Percentiles rank a stretch among this genome's conserved stretches.
These are phyloP conservation scores for Penicillium odoratum DNA, from an alignment of 495 filamentous ascomycete genomes.

Conservation along the genomic window DNA sequence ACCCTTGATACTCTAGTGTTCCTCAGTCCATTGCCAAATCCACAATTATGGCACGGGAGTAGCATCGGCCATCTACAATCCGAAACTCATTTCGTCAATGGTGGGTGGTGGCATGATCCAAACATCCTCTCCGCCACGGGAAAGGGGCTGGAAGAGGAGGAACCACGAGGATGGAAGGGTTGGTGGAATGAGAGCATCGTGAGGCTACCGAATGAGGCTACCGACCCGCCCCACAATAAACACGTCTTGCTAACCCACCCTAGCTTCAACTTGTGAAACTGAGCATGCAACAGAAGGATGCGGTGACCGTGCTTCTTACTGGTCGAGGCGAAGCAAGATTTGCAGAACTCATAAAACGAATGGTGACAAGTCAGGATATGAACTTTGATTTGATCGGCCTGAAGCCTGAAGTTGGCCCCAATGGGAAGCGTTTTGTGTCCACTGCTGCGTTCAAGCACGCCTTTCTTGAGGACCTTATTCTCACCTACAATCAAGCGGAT, in stretches of 20 bases:
- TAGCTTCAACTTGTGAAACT: slow-evolving; percentile 75
- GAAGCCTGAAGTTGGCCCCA: slow-evolving; percentile 81
- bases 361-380: slow-evolving; percentile 73
- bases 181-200: slow-evolving; percentile 98
- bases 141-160: slow-evolving; percentile 79
- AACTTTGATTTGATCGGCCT: slow-evolving; percentile 88
- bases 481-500: slow-evolving; percentile 78
- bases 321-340: slow-evolving; percentile 81
- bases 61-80: slow-evolving; percentile 75
- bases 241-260: slow-evolving; percentile 29
- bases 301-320: slow-evolving; percentile 82
- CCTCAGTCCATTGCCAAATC: slow-evolving; percentile 83
- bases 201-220: slow-evolving; percentile 15
- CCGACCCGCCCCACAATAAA: neutral
- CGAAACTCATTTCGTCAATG: slow-evolving; percentile 74
- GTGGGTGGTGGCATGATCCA: slow-evolving; percentile 97
- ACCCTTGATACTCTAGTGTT: slow-evolving; percentile 64
- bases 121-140: slow-evolving; percentile 84
- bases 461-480: slow-evolving; percentile 74
- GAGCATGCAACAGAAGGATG: slow-evolving; percentile 84
- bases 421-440: slow-evolving; percentile 67
- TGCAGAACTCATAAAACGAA: slow-evolving; percentile 76
- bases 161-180: slow-evolving; percentile 79
- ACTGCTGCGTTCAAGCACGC: slow-evolving; percentile 89
- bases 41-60: slow-evolving; percentile 76